These are phyloP conservation scores for Fraxinus xanthoxyloides DNA, from an alignment of 305 asterid species.

Conservation along the genomic window DNA sequence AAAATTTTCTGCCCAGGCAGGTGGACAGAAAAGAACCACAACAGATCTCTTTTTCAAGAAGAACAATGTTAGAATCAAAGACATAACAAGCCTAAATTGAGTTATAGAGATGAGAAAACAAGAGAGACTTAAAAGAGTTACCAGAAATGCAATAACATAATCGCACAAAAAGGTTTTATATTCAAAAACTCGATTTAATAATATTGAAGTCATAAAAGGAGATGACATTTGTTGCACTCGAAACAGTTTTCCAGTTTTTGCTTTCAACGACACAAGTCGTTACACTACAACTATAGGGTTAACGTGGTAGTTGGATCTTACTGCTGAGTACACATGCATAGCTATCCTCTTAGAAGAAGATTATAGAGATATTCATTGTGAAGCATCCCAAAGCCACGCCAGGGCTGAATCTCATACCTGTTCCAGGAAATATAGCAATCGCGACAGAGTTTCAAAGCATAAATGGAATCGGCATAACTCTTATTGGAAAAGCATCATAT, in stretches of 20 bases:
- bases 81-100: not conserved
- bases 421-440: slow-evolving; percentile 15
- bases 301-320: slow-evolving; percentile 22
- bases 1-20: not conserved
- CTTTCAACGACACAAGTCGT: slow-evolving; percentile 7
- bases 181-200: slow-evolving; percentile 1
- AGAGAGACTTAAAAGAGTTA: not conserved
- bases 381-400: slow-evolving; percentile 85
- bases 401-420: slow-evolving; percentile 92
- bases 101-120: not conserved
- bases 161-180: not conserved
- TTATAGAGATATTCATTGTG: slow-evolving; percentile 71
- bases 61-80: not conserved
- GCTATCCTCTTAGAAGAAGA: slow-evolving; percentile 57
- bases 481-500: slow-evolving; percentile 11
- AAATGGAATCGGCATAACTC: not conserved
- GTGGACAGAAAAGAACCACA: not conserved
- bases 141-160: not conserved
- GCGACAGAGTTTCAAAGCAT: slow-evolving; percentile 1
- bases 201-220: slow-evolving; percentile 15
- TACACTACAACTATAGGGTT: slow-evolving; percentile 18
- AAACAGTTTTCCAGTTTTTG: not conserved
- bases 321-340: not conserved
- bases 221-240: not conserved
- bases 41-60: not conserved